A percentile compares a stretch with the other conserved stretches of the same genome.
phyloP scores from a whole-genome alignment of 2,329 filamentous ascomycete genomes.

The Sarocladium kiliense region DNA sequence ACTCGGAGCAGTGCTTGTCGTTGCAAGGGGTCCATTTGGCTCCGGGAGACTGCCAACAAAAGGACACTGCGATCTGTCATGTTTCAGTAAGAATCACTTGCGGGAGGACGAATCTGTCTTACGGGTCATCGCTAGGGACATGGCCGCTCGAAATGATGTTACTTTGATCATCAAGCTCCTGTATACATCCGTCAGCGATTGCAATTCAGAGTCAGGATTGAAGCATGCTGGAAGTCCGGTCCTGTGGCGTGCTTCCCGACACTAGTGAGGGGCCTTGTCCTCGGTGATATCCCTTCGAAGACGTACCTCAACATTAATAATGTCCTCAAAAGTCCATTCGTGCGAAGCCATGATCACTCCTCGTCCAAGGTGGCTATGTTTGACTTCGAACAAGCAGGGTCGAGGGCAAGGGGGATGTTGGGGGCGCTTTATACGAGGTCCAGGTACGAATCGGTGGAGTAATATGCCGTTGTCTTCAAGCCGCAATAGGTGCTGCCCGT shows the following conservation, averaged over 20 bases:
- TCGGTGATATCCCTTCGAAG: too few relatives aligned
- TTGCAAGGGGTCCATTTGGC: neutral
- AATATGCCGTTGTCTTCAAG: neutral
- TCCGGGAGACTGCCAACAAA: neutral
- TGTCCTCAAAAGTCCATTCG: slow-evolving; percentile 2
- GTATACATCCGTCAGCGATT: neutral
- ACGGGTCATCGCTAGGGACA: neutral
- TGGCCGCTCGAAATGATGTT: neutral
- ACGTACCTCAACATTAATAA: slow-evolving; percentile 1
- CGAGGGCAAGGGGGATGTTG: neutral
- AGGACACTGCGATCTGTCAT: neutral
- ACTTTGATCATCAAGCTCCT: neutral
- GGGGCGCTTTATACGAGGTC: neutral
- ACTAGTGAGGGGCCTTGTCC: neutral
- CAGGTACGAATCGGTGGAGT: slow-evolving; percentile 1
- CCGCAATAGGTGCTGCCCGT: neutral
- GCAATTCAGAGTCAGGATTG: neutral
- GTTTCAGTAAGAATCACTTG: neutral
- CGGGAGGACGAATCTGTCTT: neutral
- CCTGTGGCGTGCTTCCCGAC: neutral
- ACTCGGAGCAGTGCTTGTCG: neutral
- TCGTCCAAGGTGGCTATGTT: neutral
- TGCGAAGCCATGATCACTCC: slow-evolving; percentile 4
- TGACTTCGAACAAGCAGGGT: neutral
- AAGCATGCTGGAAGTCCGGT: neutral